Base-by-base conservation (phyloP, 2,329 filamentous ascomycete genomes). In the Monilinia vaccinii-corymbosi region DNA sequence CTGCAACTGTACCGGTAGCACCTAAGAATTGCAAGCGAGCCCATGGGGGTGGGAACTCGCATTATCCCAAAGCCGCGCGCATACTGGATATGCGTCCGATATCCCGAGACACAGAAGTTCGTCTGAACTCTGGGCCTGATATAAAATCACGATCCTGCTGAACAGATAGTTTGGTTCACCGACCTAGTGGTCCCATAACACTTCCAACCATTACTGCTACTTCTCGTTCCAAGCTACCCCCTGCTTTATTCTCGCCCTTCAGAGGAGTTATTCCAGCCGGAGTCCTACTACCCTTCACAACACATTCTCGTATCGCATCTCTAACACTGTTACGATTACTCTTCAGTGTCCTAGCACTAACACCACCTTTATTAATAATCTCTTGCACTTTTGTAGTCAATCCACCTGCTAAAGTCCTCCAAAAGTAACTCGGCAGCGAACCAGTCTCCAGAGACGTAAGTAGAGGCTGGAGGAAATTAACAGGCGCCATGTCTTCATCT, bases 151-250 rank as follows among this genome's bases (percentile, higher is more conserved):
- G 31, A 23, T 44, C 32, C 38, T 21, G 13, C n/a, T 7, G n/a
- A 32, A 44, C 1, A 21, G 0, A 9, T 44, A n/a, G 14, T 32
- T 32, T 34, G n/a, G n/a, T 44, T 69, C 63, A 72, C 44, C 69
- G 67, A 3, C 71, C 71, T 48, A 73, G 61, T 36, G 63, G 60
- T 4, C 70, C 70, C 44, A 91, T 79, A 7, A 97, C 84, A 68
- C 89, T 89, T 56, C 89, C 87, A 46, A 96, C 88, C 93, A 97
- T 97, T 51, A 97, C 92, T 1, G 92, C 91, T 51, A 92, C 87
- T 75, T 97, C 94, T 44, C 93, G 82, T 69, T 97, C 93, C 90
- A 91, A 97, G 60, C 77, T 81, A 8, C 76, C 78, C 63, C 73
- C 75, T 64, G 76, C 76, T 14, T 75, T 75, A n/a, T 75, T 61